phyloP scores from a whole-genome alignment of 2,329 filamentous ascomycete genomes.

The Pseudocercospora musae region DNA sequence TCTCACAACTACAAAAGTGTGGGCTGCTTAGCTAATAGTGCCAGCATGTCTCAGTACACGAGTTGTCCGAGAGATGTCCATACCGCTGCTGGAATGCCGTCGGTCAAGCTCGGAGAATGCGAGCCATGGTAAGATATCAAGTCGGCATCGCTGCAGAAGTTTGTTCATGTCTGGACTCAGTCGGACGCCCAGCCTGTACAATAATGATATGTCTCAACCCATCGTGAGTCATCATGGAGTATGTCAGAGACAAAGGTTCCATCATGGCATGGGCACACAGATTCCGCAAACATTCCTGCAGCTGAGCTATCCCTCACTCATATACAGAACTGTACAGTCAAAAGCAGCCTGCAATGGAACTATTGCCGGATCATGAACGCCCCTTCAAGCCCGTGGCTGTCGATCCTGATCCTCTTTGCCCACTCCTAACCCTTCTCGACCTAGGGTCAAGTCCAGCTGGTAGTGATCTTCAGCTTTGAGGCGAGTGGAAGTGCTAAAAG shows the following conservation, averaged over 20 bases:
- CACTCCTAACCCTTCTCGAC: background rate
- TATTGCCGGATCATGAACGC: slow-evolving; percentile 6
- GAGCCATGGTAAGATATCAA: too few relatives aligned
- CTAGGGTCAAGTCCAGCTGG: background rate
- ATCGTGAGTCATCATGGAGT: background rate
- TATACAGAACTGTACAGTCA: background rate
- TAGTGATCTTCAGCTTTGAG: slow-evolving; percentile 6
- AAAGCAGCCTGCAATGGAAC: slow-evolving; percentile 1
- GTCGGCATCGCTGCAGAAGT: background rate
- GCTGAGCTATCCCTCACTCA: background rate
- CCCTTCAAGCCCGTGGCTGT: slow-evolving; percentile 4
- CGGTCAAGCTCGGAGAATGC: too few relatives aligned
- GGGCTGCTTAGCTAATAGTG: too few relatives aligned
- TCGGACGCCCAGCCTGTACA: background rate
- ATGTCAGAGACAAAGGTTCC: background rate
- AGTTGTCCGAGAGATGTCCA: too few relatives aligned
- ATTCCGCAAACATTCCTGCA: background rate
- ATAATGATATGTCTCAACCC: background rate
- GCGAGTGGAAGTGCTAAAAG: background rate
- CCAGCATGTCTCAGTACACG: too few relatives aligned
- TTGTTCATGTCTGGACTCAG: background rate
- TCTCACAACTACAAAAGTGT: too few relatives aligned
- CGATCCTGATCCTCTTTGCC: slow-evolving; percentile 9
- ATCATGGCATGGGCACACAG: too few relatives aligned
- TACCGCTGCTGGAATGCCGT: too few relatives aligned